A percentile compares a stretch with the other conserved stretches of the same genome.
phyloP scores from a whole-genome alignment of 2,329 filamentous ascomycete genomes.

The Clarireedia paspali region DNA sequence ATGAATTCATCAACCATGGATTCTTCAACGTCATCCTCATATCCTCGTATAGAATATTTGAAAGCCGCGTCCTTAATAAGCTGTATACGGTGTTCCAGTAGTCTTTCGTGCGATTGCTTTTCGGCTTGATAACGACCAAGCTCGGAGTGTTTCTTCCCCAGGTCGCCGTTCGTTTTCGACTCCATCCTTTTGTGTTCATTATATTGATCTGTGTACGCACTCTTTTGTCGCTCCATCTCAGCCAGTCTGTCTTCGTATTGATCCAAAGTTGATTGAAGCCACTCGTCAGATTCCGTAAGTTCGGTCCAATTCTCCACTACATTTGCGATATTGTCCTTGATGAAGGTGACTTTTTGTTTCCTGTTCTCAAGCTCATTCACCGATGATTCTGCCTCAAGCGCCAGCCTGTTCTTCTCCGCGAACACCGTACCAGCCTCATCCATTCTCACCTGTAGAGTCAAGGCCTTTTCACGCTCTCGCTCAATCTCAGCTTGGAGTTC shows the following conservation, averaged over 20 bases:
- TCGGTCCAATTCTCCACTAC: slow-evolving; percentile 65
- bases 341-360: slow-evolving; percentile 62
- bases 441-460: slow-evolving; percentile 36
- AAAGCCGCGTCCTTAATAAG: slow-evolving; percentile 74
- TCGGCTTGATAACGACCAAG: slow-evolving; percentile 77
- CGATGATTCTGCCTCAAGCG: slow-evolving; percentile 65
- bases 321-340: slow-evolving; percentile 67
- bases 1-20: slow-evolving; percentile 68
- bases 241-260: slow-evolving; percentile 71
- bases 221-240: slow-evolving; percentile 55
- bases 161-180: slow-evolving; percentile 35
- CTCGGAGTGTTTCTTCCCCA: slow-evolving; percentile 51
- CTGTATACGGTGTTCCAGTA: slow-evolving; percentile 61
- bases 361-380: slow-evolving; percentile 71
- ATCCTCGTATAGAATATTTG: slow-evolving; percentile 74
- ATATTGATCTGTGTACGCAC: slow-evolving; percentile 57
- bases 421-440: slow-evolving; percentile 41
- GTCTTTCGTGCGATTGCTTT: slow-evolving; percentile 77
- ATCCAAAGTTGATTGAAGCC: slow-evolving; percentile 62
- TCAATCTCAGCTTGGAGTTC: slow-evolving; percentile 62
- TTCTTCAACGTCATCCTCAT: slow-evolving; percentile 71
- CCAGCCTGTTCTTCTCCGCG: slow-evolving; percentile 62
- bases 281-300: slow-evolving; percentile 69
- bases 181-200: slow-evolving; percentile 51
- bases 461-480: slow-evolving; percentile 47